phyloP scores from a whole-genome alignment of 2,329 filamentous ascomycete species.

The Pseudocercospora pini-densiflorae region DNA sequence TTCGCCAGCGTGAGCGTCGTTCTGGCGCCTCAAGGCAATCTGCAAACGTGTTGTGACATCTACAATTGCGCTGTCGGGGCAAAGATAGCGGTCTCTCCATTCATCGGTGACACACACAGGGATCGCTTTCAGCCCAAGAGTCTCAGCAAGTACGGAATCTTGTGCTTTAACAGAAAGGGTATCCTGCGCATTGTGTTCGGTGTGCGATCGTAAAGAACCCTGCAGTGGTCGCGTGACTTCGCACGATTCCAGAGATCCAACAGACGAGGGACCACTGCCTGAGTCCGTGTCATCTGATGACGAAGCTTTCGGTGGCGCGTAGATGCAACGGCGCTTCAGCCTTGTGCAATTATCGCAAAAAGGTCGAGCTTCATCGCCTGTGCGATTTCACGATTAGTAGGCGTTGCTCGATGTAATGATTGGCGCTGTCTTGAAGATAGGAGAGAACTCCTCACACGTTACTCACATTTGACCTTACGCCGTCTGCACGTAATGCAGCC shows the following conservation, averaged over 20 bases:
- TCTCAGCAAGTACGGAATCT: neutral
- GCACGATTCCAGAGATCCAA: conserved; percentile 1
- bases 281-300: neutral
- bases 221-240: conserved; percentile 1
- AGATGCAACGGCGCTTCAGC: conserved; percentile 1
- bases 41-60: neutral
- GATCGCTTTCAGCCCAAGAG: neutral
- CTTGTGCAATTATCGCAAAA: neutral
- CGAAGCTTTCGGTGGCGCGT: neutral
- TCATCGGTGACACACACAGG: neutral
- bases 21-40: neutral
- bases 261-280: neutral
- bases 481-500: neutral
- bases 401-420: no score
- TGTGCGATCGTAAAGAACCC: neutral
- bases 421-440: no score
- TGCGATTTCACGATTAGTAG: no score
- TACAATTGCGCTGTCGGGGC: neutral
- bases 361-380: neutral
- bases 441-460: neutral
- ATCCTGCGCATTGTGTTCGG: neutral
- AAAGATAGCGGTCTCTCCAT: neutral
- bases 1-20: neutral
- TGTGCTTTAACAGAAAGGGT: neutral
- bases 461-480: conserved; percentile 5